phyloP scores from a whole-genome alignment of 2,329 filamentous ascomycete species.

The Monosporascus cannonballus region DNA sequence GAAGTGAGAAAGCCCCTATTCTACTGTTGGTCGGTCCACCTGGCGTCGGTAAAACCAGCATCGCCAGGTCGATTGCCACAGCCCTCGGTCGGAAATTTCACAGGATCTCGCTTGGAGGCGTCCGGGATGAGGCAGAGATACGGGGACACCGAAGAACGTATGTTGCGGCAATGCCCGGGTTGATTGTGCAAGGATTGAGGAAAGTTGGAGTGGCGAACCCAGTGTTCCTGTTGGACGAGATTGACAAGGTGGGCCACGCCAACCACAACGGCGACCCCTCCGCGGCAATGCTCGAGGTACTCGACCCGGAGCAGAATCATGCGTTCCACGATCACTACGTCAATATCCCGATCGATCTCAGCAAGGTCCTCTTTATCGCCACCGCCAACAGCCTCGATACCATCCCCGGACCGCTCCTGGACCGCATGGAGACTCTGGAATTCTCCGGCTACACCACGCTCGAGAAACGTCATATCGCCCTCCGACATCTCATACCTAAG shows the following conservation, averaged over 20 bases:
- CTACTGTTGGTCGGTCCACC: slow-evolving; percentile 88
- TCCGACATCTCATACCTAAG: slow-evolving; percentile 90
- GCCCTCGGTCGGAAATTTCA: slow-evolving; percentile 94
- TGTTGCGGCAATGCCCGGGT: slow-evolving; percentile 96
- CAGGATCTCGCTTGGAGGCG: slow-evolving; percentile 90
- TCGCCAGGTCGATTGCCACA: slow-evolving; percentile 87
- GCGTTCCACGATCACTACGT: slow-evolving; percentile 95
- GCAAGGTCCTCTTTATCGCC: slow-evolving; percentile 95
- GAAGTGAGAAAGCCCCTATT: slow-evolving; percentile 94
- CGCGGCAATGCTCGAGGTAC: slow-evolving; percentile 94
- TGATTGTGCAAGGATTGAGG: slow-evolving; percentile 88
- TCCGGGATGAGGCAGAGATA: slow-evolving; percentile 95
- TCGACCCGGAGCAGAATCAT: slow-evolving; percentile 96
- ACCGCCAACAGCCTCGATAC: slow-evolving; percentile 94
- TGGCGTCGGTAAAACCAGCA: slow-evolving; percentile 90
- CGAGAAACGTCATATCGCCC: slow-evolving; percentile 93
- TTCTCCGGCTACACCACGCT: slow-evolving; percentile 94
- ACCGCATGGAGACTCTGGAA: slow-evolving; percentile 94
- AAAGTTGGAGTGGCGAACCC: slow-evolving; percentile 96
- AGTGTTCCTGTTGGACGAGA: slow-evolving; percentile 92
- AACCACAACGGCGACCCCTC: slow-evolving; percentile 95
- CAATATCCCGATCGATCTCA: slow-evolving; percentile 90
- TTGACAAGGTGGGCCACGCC: slow-evolving; percentile 88
- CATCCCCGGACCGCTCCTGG: slow-evolving; percentile 86
- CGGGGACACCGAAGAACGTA: slow-evolving; percentile 92